Percentiles rank a stretch among this genome's conserved stretches.
phyloP scores from a whole-genome alignment of 805 yeast species.

The Isabelozyma heimii region DNA sequence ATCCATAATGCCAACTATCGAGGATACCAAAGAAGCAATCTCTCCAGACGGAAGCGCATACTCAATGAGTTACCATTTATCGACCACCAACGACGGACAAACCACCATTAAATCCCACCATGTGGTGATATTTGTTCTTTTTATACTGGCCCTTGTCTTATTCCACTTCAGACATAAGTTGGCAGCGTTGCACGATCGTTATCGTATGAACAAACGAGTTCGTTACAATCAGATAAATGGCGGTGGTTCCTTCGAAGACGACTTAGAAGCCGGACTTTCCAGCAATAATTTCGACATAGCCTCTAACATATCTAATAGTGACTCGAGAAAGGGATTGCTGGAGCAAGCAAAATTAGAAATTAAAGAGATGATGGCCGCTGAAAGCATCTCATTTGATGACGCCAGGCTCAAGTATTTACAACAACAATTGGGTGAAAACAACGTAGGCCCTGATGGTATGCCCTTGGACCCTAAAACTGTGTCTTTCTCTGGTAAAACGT shows the following conservation, averaged over 20 bases:
- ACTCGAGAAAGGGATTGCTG: constrained; percentile 62
- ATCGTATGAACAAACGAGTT: constrained; percentile 21
- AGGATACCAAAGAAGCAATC: neutral
- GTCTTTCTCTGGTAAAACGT: constrained; percentile 27
- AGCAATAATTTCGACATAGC: constrained; percentile 58
- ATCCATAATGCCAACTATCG: neutral
- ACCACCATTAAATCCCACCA: constrained; percentile 11
- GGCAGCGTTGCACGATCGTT: constrained; percentile 24
- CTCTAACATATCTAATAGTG: constrained; percentile 41
- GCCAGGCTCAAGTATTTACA: constrained; percentile 59
- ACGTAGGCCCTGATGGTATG: constrained; percentile 62
- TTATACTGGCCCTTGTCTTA: constrained; percentile 15
- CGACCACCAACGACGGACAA: neutral
- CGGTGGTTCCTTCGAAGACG: constrained; percentile 21
- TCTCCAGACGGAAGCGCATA: neutral
- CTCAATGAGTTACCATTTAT: neutral
- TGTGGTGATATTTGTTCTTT: constrained; percentile 11
- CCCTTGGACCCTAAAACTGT: constrained; percentile 68
- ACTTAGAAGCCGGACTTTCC: constrained; percentile 49
- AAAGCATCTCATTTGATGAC: constrained; percentile 58
- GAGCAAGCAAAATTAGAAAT: constrained; percentile 51
- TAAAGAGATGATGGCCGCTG: constrained; percentile 49
- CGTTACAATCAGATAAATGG: constrained; percentile 5
- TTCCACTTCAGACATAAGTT: constrained; percentile 33
- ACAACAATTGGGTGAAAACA: constrained; percentile 44